Evolutionary conservation across 148 eudicot species (phyloP).

Genomic region (Heliamphora exappendiculata): DNA sequence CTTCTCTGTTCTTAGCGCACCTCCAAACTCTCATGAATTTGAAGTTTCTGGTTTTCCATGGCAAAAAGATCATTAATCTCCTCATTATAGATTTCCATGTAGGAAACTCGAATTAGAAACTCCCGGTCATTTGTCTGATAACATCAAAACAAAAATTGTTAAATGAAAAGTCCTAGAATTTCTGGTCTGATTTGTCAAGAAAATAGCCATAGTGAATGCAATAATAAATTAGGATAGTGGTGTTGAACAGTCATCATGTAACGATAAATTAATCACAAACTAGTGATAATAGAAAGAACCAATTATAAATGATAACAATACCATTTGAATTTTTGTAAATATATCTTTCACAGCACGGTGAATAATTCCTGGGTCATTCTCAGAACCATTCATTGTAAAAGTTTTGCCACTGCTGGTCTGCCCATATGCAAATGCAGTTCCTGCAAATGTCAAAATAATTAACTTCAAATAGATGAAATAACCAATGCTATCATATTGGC

Average conservation of each 20-base stretch:
- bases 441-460: slow-evolving; percentile 27
- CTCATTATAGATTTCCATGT: slow-evolving; percentile 98
- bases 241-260: background rate
- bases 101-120: slow-evolving; percentile 87
- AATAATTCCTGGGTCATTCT: slow-evolving; percentile 79
- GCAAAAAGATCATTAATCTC: slow-evolving; percentile 90
- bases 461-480: background rate
- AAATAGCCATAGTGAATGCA: background rate
- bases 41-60: slow-evolving; percentile 79
- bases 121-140: slow-evolving; percentile 63
- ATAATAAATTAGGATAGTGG: background rate
- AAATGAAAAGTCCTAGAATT: background rate
- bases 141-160: background rate
- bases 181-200: background rate
- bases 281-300: background rate
- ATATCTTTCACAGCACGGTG: slow-evolving; percentile 79
- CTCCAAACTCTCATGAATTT: slow-evolving; percentile 90
- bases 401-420: slow-evolving; percentile 99
- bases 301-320: slow-evolving; percentile 10
- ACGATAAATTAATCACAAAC: background rate
- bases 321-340: slow-evolving; percentile 59
- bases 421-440: slow-evolving; percentile 97
- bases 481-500: background rate
- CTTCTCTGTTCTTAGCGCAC: slow-evolving; percentile 25
- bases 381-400: slow-evolving; percentile 94